phyloP scores from a whole-genome alignment of 2,329 filamentous ascomycete genomes.

The Talaromyces sp. region DNA sequence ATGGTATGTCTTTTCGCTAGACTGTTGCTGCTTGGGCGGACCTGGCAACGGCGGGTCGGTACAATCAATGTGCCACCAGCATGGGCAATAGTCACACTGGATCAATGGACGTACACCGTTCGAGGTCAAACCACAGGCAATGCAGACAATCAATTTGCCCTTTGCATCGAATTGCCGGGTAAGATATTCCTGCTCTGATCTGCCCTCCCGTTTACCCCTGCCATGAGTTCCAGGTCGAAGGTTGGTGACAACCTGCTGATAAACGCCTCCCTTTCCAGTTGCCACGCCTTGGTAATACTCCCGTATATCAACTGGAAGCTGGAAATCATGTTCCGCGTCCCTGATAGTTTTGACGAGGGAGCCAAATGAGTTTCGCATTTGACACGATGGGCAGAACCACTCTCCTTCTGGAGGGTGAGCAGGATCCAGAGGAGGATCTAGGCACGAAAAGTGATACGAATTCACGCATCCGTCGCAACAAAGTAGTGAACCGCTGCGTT shows the following conservation, averaged over 20 bases:
- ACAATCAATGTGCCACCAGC: conserved; percentile 91
- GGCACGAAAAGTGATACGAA: conserved; percentile 86
- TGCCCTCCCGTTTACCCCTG: conserved; percentile 19
- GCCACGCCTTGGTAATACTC: conserved; percentile 77
- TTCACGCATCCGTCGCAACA: conserved; percentile 92
- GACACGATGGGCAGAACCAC: conserved; percentile 75
- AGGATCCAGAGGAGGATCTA: conserved; percentile 73
- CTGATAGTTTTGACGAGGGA: conserved; percentile 65
- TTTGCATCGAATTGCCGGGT: conserved; percentile 66
- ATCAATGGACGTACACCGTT: conserved; percentile 70
- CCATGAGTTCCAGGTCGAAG: conserved; percentile 26
- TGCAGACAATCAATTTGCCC: conserved; percentile 74
- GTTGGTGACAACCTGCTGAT: conserved; percentile 63
- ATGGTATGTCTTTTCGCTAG: conserved; percentile 56
- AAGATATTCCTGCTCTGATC: conserved; percentile 30
- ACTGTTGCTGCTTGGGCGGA: conserved; percentile 60
- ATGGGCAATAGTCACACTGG: conserved; percentile 77
- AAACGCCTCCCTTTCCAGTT: conserved; percentile 74
- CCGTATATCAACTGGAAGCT: conserved; percentile 68
- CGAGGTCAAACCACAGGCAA: conserved; percentile 68
- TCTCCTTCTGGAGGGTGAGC: conserved; percentile 64
- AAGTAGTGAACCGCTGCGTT: conserved; percentile 77
- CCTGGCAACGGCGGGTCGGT: conserved; percentile 78
- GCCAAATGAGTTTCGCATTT: conserved; percentile 59
- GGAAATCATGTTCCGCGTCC: conserved; percentile 67